Evolutionary conservation across 495 filamentous ascomycete genomes (phyloP).

Genomic region (Cudoniella acicularis): DNA sequence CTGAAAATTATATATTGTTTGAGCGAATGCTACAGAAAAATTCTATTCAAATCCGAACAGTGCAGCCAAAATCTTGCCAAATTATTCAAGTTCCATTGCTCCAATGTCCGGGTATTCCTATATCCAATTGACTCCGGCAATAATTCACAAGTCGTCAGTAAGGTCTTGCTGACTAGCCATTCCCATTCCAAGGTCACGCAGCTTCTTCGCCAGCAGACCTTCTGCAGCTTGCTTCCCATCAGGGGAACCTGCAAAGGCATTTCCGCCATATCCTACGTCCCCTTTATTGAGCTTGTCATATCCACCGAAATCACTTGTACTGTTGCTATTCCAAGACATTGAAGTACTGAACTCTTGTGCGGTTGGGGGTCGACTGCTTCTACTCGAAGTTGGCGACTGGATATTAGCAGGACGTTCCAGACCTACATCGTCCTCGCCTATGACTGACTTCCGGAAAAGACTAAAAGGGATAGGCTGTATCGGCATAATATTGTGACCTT

Average conservation of each 20-base stretch:
- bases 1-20: too few species aligned
- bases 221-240: conserved; percentile 43
- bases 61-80: neutral
- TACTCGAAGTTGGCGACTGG: conserved; percentile 25
- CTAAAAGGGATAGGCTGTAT: conserved; percentile 37
- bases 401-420: conserved; percentile 7
- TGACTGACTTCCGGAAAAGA: conserved; percentile 10
- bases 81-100: conserved; percentile 5
- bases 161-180: conserved; percentile 11
- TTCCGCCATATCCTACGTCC: conserved; percentile 64
- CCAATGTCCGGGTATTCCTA: conserved; percentile 20
- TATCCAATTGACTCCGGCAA: conserved; percentile 21
- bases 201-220: conserved; percentile 51
- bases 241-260: conserved; percentile 41
- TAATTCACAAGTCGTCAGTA: conserved; percentile 16
- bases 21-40: too few species aligned
- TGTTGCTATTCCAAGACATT: conserved; percentile 19
- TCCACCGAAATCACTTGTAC: conserved; percentile 26
- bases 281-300: conserved; percentile 68
- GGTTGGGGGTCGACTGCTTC: conserved; percentile 17
- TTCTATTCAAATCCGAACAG: neutral
- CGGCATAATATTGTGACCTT: conserved; percentile 18
- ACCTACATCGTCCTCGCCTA: conserved; percentile 1
- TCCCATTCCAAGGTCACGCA: conserved; percentile 44
- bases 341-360: conserved; percentile 6